A percentile compares a stretch with the other conserved stretches of the same genome.
These are phyloP conservation scores for Megacollybia marginata DNA, from an alignment of 768 basidiomycete species.

Conservation along the genomic window DNA sequence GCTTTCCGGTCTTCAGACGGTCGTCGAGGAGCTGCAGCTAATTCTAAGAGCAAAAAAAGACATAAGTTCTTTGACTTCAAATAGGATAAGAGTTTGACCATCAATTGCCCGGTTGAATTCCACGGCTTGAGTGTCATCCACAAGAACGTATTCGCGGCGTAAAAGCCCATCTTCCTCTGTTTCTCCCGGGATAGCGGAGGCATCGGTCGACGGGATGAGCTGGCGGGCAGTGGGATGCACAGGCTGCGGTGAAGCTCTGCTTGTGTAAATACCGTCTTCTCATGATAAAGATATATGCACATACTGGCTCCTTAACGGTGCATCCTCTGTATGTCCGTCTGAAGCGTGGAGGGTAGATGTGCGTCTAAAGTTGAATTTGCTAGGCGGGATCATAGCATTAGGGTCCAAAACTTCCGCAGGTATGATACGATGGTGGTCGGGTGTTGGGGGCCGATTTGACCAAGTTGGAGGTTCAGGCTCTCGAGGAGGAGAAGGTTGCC, in stretches of 20 bases:
- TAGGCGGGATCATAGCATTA: conserved; percentile 75
- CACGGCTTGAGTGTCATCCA: conserved; percentile 82
- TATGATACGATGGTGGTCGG: conserved; percentile 68
- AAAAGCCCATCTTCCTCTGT: conserved; percentile 78
- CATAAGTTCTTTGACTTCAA: not conserved
- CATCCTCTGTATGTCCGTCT: not conserved
- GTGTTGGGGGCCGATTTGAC: conserved; percentile 39
- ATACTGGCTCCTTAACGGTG: not conserved
- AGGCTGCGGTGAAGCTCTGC: conserved; percentile 1
- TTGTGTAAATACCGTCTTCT: not conserved
- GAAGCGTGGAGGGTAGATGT: conserved; percentile 11
- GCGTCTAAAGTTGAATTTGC: conserved; percentile 66
- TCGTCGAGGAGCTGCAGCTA: conserved; percentile 49
- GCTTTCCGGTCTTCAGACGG: conserved; percentile 51
- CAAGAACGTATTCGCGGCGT: conserved; percentile 87
- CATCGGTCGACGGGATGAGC: conserved; percentile 34
- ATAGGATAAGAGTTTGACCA: conserved; percentile 40
- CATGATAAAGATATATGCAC: no score
- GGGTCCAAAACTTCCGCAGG: conserved; percentile 78
- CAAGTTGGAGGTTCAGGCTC: conserved; percentile 20
- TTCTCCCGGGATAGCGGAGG: conserved; percentile 73
- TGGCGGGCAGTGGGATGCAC: not conserved
- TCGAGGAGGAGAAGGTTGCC: conserved; percentile 23
- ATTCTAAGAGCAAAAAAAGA: conserved; percentile 43
- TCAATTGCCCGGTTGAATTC: conserved; percentile 91